Base-by-base conservation (phyloP, 768 basidiomycete species). In the Mycena galericulata region DNA sequence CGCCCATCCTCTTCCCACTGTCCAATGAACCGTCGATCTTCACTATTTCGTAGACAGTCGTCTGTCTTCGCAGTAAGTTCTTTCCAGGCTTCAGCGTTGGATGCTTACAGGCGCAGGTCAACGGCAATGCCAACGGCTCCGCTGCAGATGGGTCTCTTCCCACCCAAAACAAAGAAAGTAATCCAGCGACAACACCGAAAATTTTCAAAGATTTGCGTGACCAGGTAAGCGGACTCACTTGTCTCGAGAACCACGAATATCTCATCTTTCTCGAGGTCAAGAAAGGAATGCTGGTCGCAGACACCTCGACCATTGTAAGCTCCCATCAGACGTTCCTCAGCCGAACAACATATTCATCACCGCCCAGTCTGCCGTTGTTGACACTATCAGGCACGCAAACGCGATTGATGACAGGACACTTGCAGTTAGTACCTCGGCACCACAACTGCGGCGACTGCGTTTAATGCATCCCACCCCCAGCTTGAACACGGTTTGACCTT, bases 351-450 rank as follows among this genome's bases (percentile, higher is more conserved):
- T 57, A 51, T 15, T 53, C 51, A 36, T 36, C 34, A 36, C 14
- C 34, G 34, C 14, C 38, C 27, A 94, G 92, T 76, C 87, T 7
- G 82, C 90, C 4, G 78, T 88, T 10, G 77, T 92, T n/a, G 92
- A 95, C 74, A 77, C 82, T 2, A 73, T 94, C 45, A 81, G 82
- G 38, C 85, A 94, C 74, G 80, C 81, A 14, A 88, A 89, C 55
- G 82, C 87, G 10, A 80, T 94, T 24, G 92, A 96, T 78, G 94
- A 96, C 74, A 85, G 94, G 58, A 92, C 93, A 77, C 84, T 93
- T 77, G 79, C 91, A 50, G 94, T 93, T 58, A 58, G 90, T 81
- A n/a, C 24, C 9, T 49, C 57, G 24, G 22, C 27, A 18, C 6
- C 50, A 2, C 50, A 15, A 29, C 3, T 38, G 11, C 17, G 24